Evolutionary conservation across 495 filamentous ascomycete species (phyloP), one percentile per base, ranked within the genome.

Genomic region (Penicillium bialowiezense): DNA sequence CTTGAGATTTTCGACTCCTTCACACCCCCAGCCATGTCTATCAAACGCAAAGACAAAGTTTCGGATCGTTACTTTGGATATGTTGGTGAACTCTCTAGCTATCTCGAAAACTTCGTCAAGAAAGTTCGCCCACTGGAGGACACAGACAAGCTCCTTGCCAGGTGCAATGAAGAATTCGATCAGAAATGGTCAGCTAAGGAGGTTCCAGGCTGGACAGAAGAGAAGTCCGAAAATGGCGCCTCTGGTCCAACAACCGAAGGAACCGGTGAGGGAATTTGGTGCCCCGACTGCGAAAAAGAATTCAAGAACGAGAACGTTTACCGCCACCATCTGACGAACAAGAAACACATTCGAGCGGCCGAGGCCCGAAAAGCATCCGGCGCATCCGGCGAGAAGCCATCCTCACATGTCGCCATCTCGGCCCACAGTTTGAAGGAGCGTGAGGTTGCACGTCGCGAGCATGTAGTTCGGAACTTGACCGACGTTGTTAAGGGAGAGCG

Each of bases 231-330:
- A 19, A 77, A 74, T 13, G 71, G 67, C 7, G 40, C 68, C 15
- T 58, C 67, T 24, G 75, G 65, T 3, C 77, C 74, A 23, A 74
- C 76, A 51, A 72, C 74, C 0, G 74, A 79, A 58, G 83, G 77
- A n/a, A 75, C 78, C 3, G 79, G 81, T 0, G 88, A 90, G 24
- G 89, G 85, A 1, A 77, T 87, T 21, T 97, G 86, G 85, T 98
- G 93, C 56, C 72, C 82, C 1, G 89, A 90, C 49, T 98, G 93
- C 70, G 86, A 89, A 57, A 97, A 90, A 67, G 88, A 90, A 35
- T 98, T 97, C 72, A 90, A 87, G 65, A 97, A 96, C 52, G 86
- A 93, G 41, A 96, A 95, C 61, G 90, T 96, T 38, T 96, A 95
- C 72, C 89, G 88, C 58, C 83, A 80, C 31, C 93, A 98, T 65